Evolutionary conservation across 495 filamentous ascomycete species (phyloP).

Genomic region (Podospora australis): DNA sequence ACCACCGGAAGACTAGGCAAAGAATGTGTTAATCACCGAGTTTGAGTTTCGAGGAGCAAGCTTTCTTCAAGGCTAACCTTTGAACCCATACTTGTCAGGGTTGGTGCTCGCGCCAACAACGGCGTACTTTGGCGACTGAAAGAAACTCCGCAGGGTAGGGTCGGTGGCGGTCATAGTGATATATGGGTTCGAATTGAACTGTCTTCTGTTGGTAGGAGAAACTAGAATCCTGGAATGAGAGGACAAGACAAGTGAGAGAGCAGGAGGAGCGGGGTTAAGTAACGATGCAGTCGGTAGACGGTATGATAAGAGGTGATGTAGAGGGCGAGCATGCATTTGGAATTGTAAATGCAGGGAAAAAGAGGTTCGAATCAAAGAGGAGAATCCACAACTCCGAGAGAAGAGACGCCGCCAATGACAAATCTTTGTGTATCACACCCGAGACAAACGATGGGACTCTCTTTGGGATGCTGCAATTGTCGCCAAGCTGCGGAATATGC

Average conservation of each 20-base stretch:
- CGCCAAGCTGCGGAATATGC: neutral
- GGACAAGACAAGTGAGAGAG: neutral
- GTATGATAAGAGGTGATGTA: neutral
- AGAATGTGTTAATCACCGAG: slow-evolving; percentile 9
- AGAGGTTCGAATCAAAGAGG: neutral
- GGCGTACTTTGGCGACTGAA: slow-evolving; percentile 74
- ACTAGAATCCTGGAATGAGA: no score
- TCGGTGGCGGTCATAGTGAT: slow-evolving; percentile 44
- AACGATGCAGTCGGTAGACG: neutral
- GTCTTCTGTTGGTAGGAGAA: slow-evolving; percentile 8
- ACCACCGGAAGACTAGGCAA: slow-evolving; percentile 76
- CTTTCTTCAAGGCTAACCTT: no score
- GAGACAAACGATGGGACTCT: neutral
- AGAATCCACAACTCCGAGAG: neutral
- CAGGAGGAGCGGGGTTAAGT: neutral
- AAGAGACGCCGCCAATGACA: neutral
- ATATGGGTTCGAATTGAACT: slow-evolving; percentile 5
- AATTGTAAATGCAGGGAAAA: neutral
- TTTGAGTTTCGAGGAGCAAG: no score
- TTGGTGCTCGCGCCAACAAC: slow-evolving; percentile 88
- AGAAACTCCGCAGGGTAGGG: slow-evolving; percentile 67
- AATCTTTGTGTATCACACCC: neutral
- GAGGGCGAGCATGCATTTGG: neutral
- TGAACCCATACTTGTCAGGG: slow-evolving; percentile 82
- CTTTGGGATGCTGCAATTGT: no score